Evolutionary conservation across 495 filamentous ascomycete species (phyloP).

Genomic region (Neurospora sublineolata): DNA sequence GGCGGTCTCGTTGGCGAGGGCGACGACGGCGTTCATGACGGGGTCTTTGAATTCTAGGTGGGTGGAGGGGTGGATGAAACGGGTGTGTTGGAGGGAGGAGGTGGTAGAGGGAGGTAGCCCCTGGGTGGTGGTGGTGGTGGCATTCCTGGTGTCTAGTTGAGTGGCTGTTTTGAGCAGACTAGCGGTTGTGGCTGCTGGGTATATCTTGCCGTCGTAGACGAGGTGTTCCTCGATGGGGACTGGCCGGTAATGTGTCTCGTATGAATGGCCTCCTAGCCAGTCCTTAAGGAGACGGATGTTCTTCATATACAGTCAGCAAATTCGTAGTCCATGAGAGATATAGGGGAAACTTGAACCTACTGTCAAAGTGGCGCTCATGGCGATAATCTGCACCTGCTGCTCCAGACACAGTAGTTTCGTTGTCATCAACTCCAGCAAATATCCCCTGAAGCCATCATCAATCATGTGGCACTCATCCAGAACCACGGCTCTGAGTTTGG

Average conservation of each 20-base stretch:
- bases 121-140: constrained; percentile 15
- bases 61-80: constrained; percentile 41
- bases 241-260: constrained; percentile 62
- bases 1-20: constrained; percentile 56
- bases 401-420: constrained; percentile 64
- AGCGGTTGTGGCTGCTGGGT: constrained; percentile 49
- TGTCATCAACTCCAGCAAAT: constrained; percentile 68
- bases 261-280: constrained; percentile 64
- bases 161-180: constrained; percentile 51
- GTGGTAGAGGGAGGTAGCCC: constrained; percentile 13
- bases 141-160: constrained; percentile 34
- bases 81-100: constrained; percentile 21
- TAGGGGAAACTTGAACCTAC: constrained; percentile 26
- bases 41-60: constrained; percentile 52
- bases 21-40: constrained; percentile 56
- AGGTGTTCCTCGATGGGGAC: constrained; percentile 66
- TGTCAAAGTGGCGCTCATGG: constrained; percentile 73
- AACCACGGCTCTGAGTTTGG: constrained; percentile 55
- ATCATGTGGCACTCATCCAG: constrained; percentile 79
- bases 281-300: constrained; percentile 56
- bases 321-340: neutral
- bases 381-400: constrained; percentile 61
- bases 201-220: constrained; percentile 63
- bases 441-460: constrained; percentile 68
- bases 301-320: constrained; percentile 24